Base-by-base conservation (phyloP, 2,329 filamentous ascomycete species). In the Talaromyces piceae region DNA sequence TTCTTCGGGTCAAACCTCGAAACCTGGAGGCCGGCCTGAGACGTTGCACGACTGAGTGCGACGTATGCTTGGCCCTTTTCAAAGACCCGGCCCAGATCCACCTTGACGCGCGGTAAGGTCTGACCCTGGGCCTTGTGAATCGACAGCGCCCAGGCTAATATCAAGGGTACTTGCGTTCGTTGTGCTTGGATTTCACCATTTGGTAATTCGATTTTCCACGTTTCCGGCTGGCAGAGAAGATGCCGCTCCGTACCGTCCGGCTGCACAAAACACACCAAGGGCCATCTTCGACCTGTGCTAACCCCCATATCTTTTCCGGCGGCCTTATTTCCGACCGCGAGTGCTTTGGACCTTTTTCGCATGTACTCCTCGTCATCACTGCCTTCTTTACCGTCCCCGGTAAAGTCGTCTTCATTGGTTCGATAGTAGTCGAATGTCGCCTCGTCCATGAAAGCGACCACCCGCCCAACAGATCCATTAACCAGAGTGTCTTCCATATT, bases 81-180 rank as follows among this genome's bases (percentile, higher is more conserved):
- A 61, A 98, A 98, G 1, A 95, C 88, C 55, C 82, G 86, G 26
- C 89, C 87, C 0, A 98, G 77, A 65, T 98, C 90, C 23, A 98
- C 93, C 64, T 95, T 95, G 54, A 98, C 93, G 47, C 91, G 80
- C 63, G 95, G 90, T 23, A 96, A 74, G 28, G 91, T 97, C 67
- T 97, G 91, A 1, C 91, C 91, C 66, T 97, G 91, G 1, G 93
- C 93, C 71, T 98, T 98, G 75, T 98, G 93, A 54, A 98, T 98
- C 1, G 90, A 95, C 18, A 98, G 73, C 2, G 93, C 93, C 93
- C 93, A 98, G 0, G 93, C 93, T 26, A 98, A 77, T 56, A 98
- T 97, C 47, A 98, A 77, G 0, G 93, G 93, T 2, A 91, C 69
- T 61, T 91, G 88, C 43, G 79, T 79, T 33, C 93, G 86, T 54